Evolutionary conservation across 306 rosid species (phyloP).

Genomic region (Ormosia semicastrata): DNA sequence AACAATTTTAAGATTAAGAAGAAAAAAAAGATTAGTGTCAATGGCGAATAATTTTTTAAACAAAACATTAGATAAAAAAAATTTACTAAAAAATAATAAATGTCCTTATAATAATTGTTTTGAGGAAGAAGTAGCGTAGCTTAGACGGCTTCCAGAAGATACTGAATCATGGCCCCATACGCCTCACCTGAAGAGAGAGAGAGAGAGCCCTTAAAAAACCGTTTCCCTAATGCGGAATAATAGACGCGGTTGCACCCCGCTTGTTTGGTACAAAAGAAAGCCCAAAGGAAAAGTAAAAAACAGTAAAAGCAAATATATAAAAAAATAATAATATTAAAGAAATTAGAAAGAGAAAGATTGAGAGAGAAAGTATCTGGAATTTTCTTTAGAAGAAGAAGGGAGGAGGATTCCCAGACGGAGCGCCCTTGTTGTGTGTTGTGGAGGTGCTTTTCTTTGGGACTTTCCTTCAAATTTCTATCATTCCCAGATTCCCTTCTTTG

Average conservation of each 20-base stretch:
- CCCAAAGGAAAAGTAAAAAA: not conserved
- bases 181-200: not conserved
- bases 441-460: constrained; percentile 37
- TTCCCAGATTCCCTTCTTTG: constrained; percentile 7
- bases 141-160: constrained; percentile 39
- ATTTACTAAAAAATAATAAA: not conserved
- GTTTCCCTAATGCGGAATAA: constrained; percentile 21
- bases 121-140: constrained; percentile 7
- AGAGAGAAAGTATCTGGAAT: constrained; percentile 32
- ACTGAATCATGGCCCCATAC: constrained; percentile 25
- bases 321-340: too few species aligned
- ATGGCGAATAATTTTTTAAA: too few species aligned
- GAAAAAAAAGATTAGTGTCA: too few species aligned
- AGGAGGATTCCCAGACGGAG: constrained; percentile 34
- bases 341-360: not conserved
- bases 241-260: not conserved
- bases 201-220: constrained; percentile 6
- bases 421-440: not conserved
- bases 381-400: constrained; percentile 35
- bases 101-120: too few species aligned
- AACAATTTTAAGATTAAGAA: too few species aligned
- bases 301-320: not conserved
- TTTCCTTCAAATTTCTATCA: not conserved
- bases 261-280: constrained; percentile 13
- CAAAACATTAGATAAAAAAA: too few species aligned